Conservation (phyloP, 192 early-diverging fungal genomes). For the Pilaira anomala region DNA sequence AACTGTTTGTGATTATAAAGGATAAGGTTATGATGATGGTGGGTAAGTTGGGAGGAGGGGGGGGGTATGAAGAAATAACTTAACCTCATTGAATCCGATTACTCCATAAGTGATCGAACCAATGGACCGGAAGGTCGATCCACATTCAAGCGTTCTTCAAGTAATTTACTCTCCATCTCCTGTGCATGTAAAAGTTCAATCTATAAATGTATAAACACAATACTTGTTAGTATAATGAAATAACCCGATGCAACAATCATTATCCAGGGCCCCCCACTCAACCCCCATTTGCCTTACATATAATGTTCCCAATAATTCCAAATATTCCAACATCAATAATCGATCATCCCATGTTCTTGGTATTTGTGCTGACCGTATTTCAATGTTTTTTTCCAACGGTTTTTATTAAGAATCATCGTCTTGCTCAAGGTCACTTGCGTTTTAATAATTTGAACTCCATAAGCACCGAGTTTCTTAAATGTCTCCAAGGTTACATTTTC, state of each 20-base stretch:
- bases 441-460: slow-evolving; percentile 6
- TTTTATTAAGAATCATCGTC: slow-evolving; percentile 5
- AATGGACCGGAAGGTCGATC: slow-evolving; percentile 6
- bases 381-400: slow-evolving; percentile 16
- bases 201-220: slow-evolving; percentile 10
- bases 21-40: slow-evolving; percentile 4
- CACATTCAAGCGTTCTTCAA: slow-evolving; percentile 6
- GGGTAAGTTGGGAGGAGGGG: slow-evolving; percentile 6
- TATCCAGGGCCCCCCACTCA: slow-evolving; percentile 5
- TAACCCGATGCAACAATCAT: slow-evolving; percentile 13
- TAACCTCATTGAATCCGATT: not conserved
- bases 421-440: slow-evolving; percentile 13
- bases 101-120: slow-evolving; percentile 2
- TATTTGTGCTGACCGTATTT: slow-evolving; percentile 13
- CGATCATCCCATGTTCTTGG: slow-evolving; percentile 15
- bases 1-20: slow-evolving; percentile 4
- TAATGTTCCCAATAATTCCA: slow-evolving; percentile 15
- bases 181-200: slow-evolving; percentile 6
- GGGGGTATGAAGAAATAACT: no score
- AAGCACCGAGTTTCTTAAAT: slow-evolving; percentile 6
- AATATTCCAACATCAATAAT: slow-evolving; percentile 4
- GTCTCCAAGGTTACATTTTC: slow-evolving; percentile 7
- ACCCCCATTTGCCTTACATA: slow-evolving; percentile 15
- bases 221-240: slow-evolving; percentile 7
- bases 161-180: not conserved